Conservation (phyloP, 2,329 filamentous ascomycete genomes). For the Aspergillus oerlinghausenensis region DNA sequence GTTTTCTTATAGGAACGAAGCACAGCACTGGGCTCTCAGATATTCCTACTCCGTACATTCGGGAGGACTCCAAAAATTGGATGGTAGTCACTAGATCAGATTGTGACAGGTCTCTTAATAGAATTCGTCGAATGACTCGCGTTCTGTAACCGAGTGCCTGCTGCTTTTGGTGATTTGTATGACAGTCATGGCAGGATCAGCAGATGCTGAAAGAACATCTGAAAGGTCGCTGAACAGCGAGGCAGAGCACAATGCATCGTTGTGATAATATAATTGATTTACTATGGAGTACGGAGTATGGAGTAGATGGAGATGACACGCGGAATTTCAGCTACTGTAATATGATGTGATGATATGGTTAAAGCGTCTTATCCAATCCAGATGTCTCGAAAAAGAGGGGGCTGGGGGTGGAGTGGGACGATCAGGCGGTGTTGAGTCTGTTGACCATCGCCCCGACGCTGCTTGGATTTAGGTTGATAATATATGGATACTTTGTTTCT, state of each 20-base stretch:
- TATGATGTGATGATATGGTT: neutral
- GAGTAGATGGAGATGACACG: too few species aligned
- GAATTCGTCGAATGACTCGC: too few species aligned
- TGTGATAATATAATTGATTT: neutral
- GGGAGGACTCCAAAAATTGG: neutral
- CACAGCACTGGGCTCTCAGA: neutral
- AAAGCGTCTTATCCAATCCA: neutral
- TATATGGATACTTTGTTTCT: neutral
- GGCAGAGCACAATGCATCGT: neutral
- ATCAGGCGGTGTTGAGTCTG: neutral
- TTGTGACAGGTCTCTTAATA: too few species aligned
- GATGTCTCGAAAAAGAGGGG: slow-evolving; percentile 5
- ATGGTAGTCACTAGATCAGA: neutral
- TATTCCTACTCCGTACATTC: neutral
- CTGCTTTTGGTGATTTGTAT: too few species aligned
- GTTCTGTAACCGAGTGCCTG: too few species aligned
- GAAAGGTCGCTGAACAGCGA: neutral
- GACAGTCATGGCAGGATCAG: neutral
- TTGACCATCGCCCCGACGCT: neutral
- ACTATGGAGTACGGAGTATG: too few species aligned
- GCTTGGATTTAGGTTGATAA: neutral
- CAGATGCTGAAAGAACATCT: neutral
- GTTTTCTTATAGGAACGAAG: neutral
- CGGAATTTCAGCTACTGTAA: neutral
- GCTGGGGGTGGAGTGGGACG: slow-evolving; percentile 11